A percentile compares a stretch with the other conserved stretches of the same genome.
These are phyloP conservation scores for Phytopythium mirpurense DNA, from an alignment of 352 stramenopile species.

Conservation along the genomic window DNA sequence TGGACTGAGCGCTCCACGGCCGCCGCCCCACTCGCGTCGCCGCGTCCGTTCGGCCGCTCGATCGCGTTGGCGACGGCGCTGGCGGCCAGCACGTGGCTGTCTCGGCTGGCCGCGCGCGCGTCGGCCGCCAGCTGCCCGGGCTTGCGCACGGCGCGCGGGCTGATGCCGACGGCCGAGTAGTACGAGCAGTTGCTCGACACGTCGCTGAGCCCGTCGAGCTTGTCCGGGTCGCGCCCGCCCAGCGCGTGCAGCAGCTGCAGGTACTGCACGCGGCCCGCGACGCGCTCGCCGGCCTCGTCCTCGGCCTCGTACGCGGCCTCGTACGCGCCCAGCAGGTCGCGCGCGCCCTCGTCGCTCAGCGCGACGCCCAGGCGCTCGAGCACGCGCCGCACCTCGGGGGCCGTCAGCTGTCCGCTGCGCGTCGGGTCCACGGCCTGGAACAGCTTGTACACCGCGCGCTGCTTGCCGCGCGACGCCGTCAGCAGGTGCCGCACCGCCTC, in stretches of 20 bases:
- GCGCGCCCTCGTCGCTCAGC: slow-evolving; percentile 28
- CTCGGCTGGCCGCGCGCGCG: slow-evolving; percentile 19
- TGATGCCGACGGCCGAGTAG: slow-evolving; percentile 69
- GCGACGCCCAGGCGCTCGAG: slow-evolving; percentile 51
- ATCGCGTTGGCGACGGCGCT: slow-evolving; percentile 46
- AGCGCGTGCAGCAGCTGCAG: slow-evolving; percentile 55
- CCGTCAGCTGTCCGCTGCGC: slow-evolving; percentile 44
- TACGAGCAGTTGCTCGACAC: slow-evolving; percentile 75
- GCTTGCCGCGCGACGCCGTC: slow-evolving; percentile 30
- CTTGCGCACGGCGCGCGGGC: slow-evolving; percentile 34
- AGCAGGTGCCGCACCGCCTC: slow-evolving; percentile 50
- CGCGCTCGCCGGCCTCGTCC: slow-evolving; percentile 34
- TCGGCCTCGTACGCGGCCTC: slow-evolving; percentile 62
- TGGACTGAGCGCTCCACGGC: slow-evolving; percentile 64
- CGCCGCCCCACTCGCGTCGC: slow-evolving; percentile 12
- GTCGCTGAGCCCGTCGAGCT: slow-evolving; percentile 56
- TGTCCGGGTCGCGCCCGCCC: slow-evolving; percentile 60
- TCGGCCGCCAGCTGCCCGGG: slow-evolving; percentile 11
- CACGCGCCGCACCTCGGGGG: slow-evolving; percentile 51
- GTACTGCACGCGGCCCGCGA: slow-evolving; percentile 50
- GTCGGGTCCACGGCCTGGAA: slow-evolving; percentile 53
- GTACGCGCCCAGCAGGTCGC: slow-evolving; percentile 39
- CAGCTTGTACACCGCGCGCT: slow-evolving; percentile 57
- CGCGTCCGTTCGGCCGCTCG: slow-evolving; percentile 14
- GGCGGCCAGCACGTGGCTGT: slow-evolving; percentile 32